Base-by-base conservation (phyloP, 1,139 yeast species). In the Geotrichum cucujoidarum region DNA sequence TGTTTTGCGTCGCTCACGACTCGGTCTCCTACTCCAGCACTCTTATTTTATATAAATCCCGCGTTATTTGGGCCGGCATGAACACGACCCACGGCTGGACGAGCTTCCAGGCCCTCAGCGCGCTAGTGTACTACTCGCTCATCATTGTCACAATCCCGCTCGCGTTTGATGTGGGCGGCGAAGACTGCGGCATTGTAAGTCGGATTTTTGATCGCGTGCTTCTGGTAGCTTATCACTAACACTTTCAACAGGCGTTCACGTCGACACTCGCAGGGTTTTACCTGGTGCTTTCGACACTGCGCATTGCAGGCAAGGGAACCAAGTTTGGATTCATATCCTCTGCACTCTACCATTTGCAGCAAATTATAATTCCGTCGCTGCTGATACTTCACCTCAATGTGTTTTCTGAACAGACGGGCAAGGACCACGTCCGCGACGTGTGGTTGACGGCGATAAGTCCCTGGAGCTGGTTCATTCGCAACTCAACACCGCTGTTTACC, bases 81-180 rank as follows among this genome's bases (percentile, higher is more conserved):
- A n/a, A n/a, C n/a, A n/a, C n/a, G n/a, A n/a, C n/a, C n/a, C n/a
- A n/a, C n/a, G 14, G 16, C 35, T 27, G 43, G 34, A 39, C 10
- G 2, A n/a, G 59, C 32, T 43, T 62, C 32, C 61, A 58, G 45
- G 56, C 58, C 34, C 43, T 52, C 24, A 56, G 62, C 43, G 60
- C 66, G 39, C 48, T 55, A 34, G 44, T 63, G 24, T 63, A 63
- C 62, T 72, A 88, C 48, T 68, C 79, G 14, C 76, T 88, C 44
- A 80, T 88, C 20, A 77, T 92, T 40, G 73, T 90, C 32, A 85
- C 97, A 1, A 83, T 92, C 16, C 97, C 97, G 4, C 74, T 92
- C 54, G 88, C 97, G n/a, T 92, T 92, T 67, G 96, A 90, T 62
- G 83, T 88, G 30, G 97, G 97, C 14, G 97, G 97, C 1, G 76